phyloP scores from a whole-genome alignment of 495 filamentous ascomycete species.

The Hyphodiscus hymeniophilus region DNA sequence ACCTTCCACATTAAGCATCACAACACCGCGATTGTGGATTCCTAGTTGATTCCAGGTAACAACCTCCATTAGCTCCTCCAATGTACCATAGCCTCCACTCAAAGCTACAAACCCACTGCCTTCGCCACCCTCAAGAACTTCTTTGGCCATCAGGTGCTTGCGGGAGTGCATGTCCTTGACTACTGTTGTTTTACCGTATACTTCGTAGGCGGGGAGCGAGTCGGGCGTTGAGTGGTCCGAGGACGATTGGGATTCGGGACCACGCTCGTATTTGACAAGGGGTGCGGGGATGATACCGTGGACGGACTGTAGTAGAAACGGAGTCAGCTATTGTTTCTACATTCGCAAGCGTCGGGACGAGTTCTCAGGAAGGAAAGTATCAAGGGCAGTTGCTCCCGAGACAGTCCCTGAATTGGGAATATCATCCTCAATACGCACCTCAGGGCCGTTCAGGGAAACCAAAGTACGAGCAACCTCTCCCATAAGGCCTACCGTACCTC shows the following conservation, averaged over 20 bases:
- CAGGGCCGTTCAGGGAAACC: conserved; percentile 73
- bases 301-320: no score
- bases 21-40: conserved; percentile 76
- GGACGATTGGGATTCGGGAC: conserved; percentile 18
- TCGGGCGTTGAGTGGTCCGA: conserved; percentile 3
- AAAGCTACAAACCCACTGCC: conserved; percentile 87
- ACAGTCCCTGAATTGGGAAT: no score
- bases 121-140: conserved; percentile 70
- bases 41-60: conserved; percentile 97
- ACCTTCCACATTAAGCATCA: conserved; percentile 77
- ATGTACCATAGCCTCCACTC: conserved; percentile 84
- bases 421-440: no score
- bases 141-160: conserved; percentile 84
- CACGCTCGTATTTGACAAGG: conserved; percentile 73
- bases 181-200: conserved; percentile 78
- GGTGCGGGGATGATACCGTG: conserved; percentile 89
- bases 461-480: conserved; percentile 83
- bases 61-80: conserved; percentile 96
- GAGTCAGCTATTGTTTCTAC: no score
- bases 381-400: no score
- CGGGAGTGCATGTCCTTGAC: conserved; percentile 93
- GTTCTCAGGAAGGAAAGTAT: no score
- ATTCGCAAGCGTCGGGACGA: no score
- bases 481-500: conserved; percentile 92
- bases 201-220: conserved; percentile 51